These are phyloP conservation scores for Pleurotus citrinopileatus DNA, from an alignment of 768 basidiomycete species.

Conservation along the genomic window DNA sequence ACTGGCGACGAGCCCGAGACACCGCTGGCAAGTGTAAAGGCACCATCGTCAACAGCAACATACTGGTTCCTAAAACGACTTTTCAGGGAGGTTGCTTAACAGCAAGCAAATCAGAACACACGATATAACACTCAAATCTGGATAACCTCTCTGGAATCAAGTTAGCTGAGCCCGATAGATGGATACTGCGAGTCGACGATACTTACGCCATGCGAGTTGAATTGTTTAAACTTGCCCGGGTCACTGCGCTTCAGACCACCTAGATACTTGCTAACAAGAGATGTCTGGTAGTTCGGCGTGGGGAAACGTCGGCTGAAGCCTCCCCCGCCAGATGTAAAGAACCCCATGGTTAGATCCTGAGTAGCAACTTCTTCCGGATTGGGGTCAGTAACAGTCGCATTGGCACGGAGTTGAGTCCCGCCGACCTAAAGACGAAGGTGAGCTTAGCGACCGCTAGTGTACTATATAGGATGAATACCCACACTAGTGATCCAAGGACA, in stretches of 20 bases:
- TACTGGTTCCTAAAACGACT: conserved; percentile 12
- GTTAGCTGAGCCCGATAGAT: neutral
- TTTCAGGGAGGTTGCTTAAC: too few relatives aligned
- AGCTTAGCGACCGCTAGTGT: neutral
- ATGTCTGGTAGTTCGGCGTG: conserved; percentile 37
- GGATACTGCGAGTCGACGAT: neutral
- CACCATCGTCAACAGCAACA: conserved; percentile 23
- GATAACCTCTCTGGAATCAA: conserved; percentile 25
- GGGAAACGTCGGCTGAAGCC: conserved; percentile 37
- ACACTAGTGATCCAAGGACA: conserved; percentile 39
- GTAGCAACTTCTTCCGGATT: conserved; percentile 30
- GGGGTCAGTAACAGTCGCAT: conserved; percentile 22
- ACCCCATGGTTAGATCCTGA: conserved; percentile 24
- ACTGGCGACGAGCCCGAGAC: conserved; percentile 31
- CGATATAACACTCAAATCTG: conserved; percentile 35
- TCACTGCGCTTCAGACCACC: conserved; percentile 28
- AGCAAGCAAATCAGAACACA: conserved; percentile 15
- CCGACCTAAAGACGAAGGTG: conserved; percentile 24
- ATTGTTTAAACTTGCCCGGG: conserved; percentile 18
- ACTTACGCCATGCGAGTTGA: conserved; percentile 31
- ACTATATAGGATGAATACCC: neutral
- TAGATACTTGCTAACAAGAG: conserved; percentile 27
- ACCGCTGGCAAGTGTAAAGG: conserved; percentile 23
- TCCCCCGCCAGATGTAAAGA: conserved; percentile 32
- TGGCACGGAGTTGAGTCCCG: conserved; percentile 39